These are phyloP conservation scores for Lunasporangiospora selenospora DNA, from an alignment of 192 early-diverging fungal species.

Conservation along the genomic window DNA sequence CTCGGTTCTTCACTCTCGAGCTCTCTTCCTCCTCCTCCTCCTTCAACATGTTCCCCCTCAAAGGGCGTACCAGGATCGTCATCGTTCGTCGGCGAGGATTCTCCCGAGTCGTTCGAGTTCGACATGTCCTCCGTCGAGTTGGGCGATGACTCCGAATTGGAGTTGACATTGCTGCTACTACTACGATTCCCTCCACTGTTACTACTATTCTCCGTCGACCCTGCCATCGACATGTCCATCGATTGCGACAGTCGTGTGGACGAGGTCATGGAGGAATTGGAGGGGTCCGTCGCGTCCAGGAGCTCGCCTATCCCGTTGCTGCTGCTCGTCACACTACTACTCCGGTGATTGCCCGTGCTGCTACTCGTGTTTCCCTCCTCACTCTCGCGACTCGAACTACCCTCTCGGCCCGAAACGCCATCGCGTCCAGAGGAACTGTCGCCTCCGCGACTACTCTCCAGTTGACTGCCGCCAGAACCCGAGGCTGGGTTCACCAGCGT, in stretches of 20 bases:
- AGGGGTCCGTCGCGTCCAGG: too few relatives aligned
- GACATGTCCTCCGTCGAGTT: conserved; percentile 28
- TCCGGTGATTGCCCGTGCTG: too few relatives aligned
- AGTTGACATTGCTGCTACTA: too few relatives aligned
- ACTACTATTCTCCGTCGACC: conserved; percentile 26
- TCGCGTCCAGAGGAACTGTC: neutral
- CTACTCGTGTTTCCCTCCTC: conserved; percentile 7
- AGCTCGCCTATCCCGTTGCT: too few relatives aligned
- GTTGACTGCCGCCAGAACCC: conserved; percentile 11
- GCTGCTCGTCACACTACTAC: too few relatives aligned
- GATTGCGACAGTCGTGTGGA: conserved; percentile 20
- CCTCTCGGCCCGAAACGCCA: too few relatives aligned
- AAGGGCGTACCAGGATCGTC: conserved; percentile 11
- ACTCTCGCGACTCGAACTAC: conserved; percentile 18
- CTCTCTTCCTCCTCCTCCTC: too few relatives aligned
- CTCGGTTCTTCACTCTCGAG: too few relatives aligned
- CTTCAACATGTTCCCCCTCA: too few relatives aligned
- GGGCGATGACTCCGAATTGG: conserved; percentile 34
- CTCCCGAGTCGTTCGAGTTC: conserved; percentile 34
- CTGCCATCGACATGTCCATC: neutral
- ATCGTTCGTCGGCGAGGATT: conserved; percentile 19
- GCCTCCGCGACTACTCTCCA: conserved; percentile 6
- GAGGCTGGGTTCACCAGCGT: conserved; percentile 19
- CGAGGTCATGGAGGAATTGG: neutral
- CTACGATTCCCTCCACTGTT: too few relatives aligned